These are phyloP conservation scores for Apiotrichum akiyoshidainum DNA, from an alignment of 1,284 basidiomycete genomes.

Conservation along the genomic window DNA sequence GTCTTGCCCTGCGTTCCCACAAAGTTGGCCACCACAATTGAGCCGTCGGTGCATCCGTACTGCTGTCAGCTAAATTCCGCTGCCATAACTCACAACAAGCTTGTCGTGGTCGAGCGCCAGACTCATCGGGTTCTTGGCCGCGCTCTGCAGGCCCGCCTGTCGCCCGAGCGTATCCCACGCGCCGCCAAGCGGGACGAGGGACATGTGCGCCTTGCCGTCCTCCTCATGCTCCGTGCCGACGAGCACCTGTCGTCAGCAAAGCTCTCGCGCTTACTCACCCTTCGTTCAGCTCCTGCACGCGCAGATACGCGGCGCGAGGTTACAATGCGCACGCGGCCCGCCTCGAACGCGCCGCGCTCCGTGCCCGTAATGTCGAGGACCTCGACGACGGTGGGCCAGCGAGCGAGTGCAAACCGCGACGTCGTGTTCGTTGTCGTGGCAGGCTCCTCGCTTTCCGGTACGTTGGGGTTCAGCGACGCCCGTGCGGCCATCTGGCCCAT, in stretches of 20 bases:
- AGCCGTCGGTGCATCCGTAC: constrained; percentile 43
- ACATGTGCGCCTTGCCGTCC: constrained; percentile 14
- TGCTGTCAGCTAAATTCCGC: constrained; percentile 14
- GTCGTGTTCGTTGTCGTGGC: constrained; percentile 12
- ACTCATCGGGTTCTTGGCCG: constrained; percentile 42
- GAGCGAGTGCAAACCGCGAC: constrained; percentile 14
- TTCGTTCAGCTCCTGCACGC: constrained; percentile 45
- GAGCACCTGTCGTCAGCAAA: constrained; percentile 14
- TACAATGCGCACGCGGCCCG: constrained; percentile 38
- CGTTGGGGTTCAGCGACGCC: neutral
- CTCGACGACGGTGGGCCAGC: constrained; percentile 27
- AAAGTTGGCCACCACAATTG: constrained; percentile 36
- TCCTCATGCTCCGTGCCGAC: constrained; percentile 13
- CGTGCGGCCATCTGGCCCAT: neutral
- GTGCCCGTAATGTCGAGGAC: constrained; percentile 32
- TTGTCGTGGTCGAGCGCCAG: constrained; percentile 40
- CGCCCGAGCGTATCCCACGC: constrained; percentile 28
- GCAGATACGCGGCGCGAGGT: constrained; percentile 48
- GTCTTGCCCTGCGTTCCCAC: constrained; percentile 5
- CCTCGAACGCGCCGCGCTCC: constrained; percentile 37
- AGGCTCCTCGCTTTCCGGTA: constrained; percentile 3
- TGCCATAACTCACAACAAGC: constrained; percentile 30
- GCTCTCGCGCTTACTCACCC: too few relatives aligned
- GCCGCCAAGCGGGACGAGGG: constrained; percentile 29
- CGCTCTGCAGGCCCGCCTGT: constrained; percentile 23